Conservation (phyloP, 371 early-diverging fungal species). For the Sporodiniella umbellata region DNA sequence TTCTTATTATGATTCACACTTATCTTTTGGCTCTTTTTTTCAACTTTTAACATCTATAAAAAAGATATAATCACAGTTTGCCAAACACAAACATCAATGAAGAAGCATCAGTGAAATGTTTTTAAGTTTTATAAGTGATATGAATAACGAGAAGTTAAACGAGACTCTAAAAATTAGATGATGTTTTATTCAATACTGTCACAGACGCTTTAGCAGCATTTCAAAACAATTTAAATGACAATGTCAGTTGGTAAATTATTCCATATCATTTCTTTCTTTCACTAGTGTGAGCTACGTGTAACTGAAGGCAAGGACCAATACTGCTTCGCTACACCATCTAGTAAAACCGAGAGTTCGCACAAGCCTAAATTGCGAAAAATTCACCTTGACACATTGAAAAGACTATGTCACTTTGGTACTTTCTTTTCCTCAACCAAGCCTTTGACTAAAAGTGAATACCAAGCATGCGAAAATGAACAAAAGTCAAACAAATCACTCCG, state of each 20-base stretch:
- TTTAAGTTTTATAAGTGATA: too few species aligned
- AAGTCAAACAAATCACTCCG: conserved; percentile 8
- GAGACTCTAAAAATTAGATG: too few species aligned
- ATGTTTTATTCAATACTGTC: too few species aligned
- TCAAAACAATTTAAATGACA: too few species aligned
- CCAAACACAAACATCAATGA: conserved; percentile 6
- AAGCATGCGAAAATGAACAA: conserved; percentile 8
- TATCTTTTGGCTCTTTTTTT: conserved; percentile 5
- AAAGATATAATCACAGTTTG: conserved; percentile 1
- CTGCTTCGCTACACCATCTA: neutral
- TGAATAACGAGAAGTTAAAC: too few species aligned
- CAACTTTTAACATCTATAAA: conserved; percentile 7
- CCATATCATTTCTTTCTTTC: too few species aligned
- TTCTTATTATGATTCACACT: conserved; percentile 5
- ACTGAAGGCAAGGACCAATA: conserved; percentile 5
- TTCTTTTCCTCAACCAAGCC: conserved; percentile 2
- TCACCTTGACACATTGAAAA: conserved; percentile 1
- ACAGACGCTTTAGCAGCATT: too few species aligned
- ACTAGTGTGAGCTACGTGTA: too few species aligned
- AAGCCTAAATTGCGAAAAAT: conserved; percentile 9
- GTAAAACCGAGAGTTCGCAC: conserved; percentile 1
- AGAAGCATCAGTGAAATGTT: too few species aligned
- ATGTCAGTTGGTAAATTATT: too few species aligned
- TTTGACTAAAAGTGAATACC: conserved; percentile 2
- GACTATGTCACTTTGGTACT: conserved; percentile 13